Evolutionary conservation across 306 rosid genomes (phyloP).

Genomic region (Nissolia schottii): DNA sequence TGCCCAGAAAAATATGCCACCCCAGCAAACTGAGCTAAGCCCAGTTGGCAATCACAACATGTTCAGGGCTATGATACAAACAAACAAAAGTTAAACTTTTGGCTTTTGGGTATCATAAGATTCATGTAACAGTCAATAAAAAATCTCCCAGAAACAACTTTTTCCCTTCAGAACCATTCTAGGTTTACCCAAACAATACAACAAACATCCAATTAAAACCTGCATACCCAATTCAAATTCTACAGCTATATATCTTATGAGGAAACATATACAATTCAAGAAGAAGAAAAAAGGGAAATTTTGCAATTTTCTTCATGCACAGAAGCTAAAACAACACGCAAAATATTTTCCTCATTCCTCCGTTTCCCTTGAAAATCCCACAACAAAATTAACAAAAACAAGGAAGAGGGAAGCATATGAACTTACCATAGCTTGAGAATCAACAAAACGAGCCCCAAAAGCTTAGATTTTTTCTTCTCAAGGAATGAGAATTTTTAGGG

Average conservation of each 20-base stretch:
- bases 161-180: neutral
- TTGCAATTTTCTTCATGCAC: neutral
- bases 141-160: neutral
- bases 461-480: neutral
- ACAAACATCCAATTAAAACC: neutral
- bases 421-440: constrained; percentile 36
- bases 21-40: neutral
- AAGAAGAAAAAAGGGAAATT: neutral
- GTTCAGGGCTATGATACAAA: neutral
- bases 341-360: neutral
- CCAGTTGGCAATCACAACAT: neutral
- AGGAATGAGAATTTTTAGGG: neutral
- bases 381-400: neutral
- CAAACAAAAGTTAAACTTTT: neutral
- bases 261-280: neutral
- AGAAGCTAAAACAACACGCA: neutral
- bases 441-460: neutral
- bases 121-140: neutral
- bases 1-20: neutral
- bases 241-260: neutral
- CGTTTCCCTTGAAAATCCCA: neutral
- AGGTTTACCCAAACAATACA: neutral
- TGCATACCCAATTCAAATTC: neutral
- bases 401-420: neutral
- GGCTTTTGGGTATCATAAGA: neutral